A percentile compares a stretch with the other conserved stretches of the same genome.
Evolutionary conservation across 169 alveolate species (phyloP).

Genomic region (Cryptosporidium felis): DNA sequence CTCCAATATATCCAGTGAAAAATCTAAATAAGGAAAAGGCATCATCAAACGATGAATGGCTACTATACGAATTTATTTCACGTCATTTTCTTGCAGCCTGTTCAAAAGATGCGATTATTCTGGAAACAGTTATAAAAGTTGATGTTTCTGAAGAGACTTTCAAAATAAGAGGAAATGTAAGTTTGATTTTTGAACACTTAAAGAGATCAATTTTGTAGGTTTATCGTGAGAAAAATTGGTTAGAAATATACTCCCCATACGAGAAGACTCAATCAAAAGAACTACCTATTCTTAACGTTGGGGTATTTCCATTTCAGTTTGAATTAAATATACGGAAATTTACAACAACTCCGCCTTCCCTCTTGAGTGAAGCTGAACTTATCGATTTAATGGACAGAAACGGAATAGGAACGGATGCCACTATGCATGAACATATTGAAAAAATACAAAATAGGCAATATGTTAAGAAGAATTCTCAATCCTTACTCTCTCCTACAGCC

Average conservation of each 20-base stretch:
- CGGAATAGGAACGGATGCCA: conserved; percentile 99
- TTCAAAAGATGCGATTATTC: conserved; percentile 89
- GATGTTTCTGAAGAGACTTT: conserved; percentile 84
- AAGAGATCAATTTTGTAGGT: background rate
- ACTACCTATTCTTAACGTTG: conserved; percentile 84
- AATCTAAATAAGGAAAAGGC: conserved; percentile 80
- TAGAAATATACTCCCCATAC: conserved; percentile 74
- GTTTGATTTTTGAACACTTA: background rate
- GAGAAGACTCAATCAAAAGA: conserved; percentile 80
- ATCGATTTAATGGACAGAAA: conserved; percentile 94
- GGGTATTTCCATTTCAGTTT: conserved; percentile 79
- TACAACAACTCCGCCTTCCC: conserved; percentile 91
- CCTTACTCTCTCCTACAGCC: conserved; percentile 83
- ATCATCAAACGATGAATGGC: conserved; percentile 83
- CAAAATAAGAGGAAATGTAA: conserved; percentile 80
- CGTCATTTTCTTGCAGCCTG: conserved; percentile 89
- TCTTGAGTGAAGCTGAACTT: conserved; percentile 92
- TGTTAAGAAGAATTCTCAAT: conserved; percentile 77
- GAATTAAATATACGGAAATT: conserved; percentile 80
- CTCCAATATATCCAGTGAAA: conserved; percentile 99
- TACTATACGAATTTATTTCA: conserved; percentile 85
- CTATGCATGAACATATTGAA: conserved; percentile 98
- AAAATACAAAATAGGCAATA: conserved; percentile 92
- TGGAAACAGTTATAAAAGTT: conserved; percentile 79
- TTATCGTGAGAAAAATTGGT: conserved; percentile 42